phyloP scores from a whole-genome alignment of 495 filamentous ascomycete species.

The Opeltia flavorubescens region DNA sequence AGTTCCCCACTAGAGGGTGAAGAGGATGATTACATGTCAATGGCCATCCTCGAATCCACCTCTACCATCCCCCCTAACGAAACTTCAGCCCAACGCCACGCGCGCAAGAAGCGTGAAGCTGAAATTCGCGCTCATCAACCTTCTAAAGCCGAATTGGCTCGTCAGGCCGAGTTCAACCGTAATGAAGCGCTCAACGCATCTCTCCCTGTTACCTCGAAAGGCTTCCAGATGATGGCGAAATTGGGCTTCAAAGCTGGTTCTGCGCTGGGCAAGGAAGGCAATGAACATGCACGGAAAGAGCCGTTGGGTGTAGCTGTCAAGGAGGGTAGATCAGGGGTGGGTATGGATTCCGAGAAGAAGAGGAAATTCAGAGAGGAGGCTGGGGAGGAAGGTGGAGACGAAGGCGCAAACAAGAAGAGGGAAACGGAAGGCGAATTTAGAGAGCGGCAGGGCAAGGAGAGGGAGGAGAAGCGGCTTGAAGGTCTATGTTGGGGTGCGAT shows the following conservation, averaged over 20 bases:
- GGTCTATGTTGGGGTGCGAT: constrained; percentile 57
- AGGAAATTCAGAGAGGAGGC: constrained; percentile 58
- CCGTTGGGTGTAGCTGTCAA: constrained; percentile 59
- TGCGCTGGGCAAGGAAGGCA: constrained; percentile 38
- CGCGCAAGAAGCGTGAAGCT: constrained; percentile 37
- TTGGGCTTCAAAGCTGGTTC: constrained; percentile 73
- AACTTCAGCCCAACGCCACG: constrained; percentile 41
- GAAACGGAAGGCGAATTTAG: constrained; percentile 61
- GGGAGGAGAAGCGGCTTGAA: constrained; percentile 56
- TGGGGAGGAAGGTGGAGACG: constrained; percentile 31
- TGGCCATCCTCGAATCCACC: constrained; percentile 40
- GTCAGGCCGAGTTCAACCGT: constrained; percentile 51
- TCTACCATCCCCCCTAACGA: constrained; percentile 28
- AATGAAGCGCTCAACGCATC: constrained; percentile 61
- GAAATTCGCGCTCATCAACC: constrained; percentile 37
- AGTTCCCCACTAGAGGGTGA: constrained; percentile 19
- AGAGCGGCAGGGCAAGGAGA: constrained; percentile 55
- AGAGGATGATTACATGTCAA: constrained; percentile 54
- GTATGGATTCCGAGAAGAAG: constrained; percentile 69
- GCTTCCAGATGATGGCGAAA: constrained; percentile 90
- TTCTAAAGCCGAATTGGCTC: constrained; percentile 71
- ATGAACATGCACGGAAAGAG: constrained; percentile 33
- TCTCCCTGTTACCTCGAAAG: constrained; percentile 58
- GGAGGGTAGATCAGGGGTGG: constrained; percentile 75
- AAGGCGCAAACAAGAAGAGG: constrained; percentile 43